These are phyloP conservation scores for Apiotrichum sp. DNA, from an alignment of 1,284 basidiomycete species.

Conservation along the genomic window DNA sequence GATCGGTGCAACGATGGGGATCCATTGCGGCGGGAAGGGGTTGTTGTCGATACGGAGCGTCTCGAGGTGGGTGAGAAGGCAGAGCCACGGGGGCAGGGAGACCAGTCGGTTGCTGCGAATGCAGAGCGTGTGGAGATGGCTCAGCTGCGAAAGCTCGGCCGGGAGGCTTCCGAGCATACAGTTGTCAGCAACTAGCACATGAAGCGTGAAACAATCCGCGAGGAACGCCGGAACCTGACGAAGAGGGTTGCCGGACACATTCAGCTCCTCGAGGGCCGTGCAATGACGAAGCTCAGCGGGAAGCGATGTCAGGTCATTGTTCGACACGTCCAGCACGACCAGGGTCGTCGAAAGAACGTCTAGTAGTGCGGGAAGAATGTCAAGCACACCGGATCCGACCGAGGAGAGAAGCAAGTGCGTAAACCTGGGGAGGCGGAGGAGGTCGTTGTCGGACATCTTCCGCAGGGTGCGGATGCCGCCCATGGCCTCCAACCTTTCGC, in stretches of 20 bases:
- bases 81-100: constrained; percentile 89
- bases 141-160: constrained; percentile 59
- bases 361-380: constrained; percentile 62
- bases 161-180: constrained; percentile 74
- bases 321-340: constrained; percentile 82
- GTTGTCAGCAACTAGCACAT: constrained; percentile 81
- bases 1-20: constrained; percentile 71
- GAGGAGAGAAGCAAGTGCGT: constrained; percentile 81
- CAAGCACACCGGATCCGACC: constrained; percentile 61
- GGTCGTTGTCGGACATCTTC: constrained; percentile 12
- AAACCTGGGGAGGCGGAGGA: constrained; percentile 56
- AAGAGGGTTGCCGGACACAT: constrained; percentile 83
- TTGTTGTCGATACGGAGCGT: constrained; percentile 87
- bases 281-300: constrained; percentile 74
- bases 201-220: constrained; percentile 65
- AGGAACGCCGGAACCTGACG: constrained; percentile 79
- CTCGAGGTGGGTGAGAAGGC: constrained; percentile 72
- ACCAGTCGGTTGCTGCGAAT: constrained; percentile 80
- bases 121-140: constrained; percentile 76
- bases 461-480: constrained; percentile 32
- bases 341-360: constrained; percentile 68
- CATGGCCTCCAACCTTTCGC: constrained; percentile 33
- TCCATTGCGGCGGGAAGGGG: constrained; percentile 87
- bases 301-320: constrained; percentile 73
- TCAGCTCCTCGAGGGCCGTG: constrained; percentile 80